Base-by-base conservation (phyloP, 768 basidiomycete genomes). In the Pholiota conissans region DNA sequence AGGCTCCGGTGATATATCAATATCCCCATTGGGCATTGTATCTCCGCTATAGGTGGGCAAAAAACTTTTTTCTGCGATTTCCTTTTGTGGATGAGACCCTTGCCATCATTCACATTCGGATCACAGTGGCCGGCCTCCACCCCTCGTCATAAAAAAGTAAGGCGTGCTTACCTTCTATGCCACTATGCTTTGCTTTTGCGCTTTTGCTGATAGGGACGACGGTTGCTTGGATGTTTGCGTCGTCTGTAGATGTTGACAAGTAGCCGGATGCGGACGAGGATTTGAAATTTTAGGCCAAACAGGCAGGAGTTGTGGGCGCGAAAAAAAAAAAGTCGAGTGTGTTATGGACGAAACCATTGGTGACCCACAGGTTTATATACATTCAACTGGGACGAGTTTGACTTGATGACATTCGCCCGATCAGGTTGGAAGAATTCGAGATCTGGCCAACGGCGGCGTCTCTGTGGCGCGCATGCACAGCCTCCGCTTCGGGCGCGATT, bases 1-100 rank as follows among this genome's bases (percentile, higher is more conserved):
- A 37, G 37, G n/a, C n/a, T n/a, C n/a, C n/a, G n/a, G 52, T 22
- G 52, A 29, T 14, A 8, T 32, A 6, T 32, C 6, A 32, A n/a
- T 55, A 57, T 49, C 61, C 56, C 61, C 61, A 51, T 65, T 34
- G 51, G 52, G 59, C 46, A 30, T 14, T 39, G n/a, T n/a, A n/a
- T n/a, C n/a, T n/a, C n/a, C n/a, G n/a, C n/a, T n/a, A n/a, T n/a
- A n/a, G n/a, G n/a, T n/a, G n/a, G 39, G 40, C 20, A 11, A 42
- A 50, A 57, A 57, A 50, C 32, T 26, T 45, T 54, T 54, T 54
- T 46, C 34, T 11, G 8, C 27, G 39, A 8, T 3, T 10, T 20
- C 42, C 16, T 14, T 18, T 45, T 45, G 11, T 4, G 28, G 29
- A 16, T n/a, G 6, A 18, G 22, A 3, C 20, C 39, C 39, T 40